Evolutionary conservation across 768 basidiomycete species (phyloP), one percentile per base, ranked within the genome.

Genomic region (Tulasnella sp.): DNA sequence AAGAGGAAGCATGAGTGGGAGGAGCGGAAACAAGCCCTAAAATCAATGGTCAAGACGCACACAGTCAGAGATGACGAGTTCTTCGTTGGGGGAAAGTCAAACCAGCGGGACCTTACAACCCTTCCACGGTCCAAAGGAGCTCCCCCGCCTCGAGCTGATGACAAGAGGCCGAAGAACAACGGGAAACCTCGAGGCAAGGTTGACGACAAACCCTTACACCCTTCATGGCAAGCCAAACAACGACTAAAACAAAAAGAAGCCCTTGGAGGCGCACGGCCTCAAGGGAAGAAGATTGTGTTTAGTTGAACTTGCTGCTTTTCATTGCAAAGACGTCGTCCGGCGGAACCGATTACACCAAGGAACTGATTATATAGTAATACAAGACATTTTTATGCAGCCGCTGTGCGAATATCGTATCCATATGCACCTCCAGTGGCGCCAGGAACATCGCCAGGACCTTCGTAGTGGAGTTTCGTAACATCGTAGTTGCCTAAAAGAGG

Each of bases 151-250:
- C 22, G 49, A 49, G 8, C 31, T 34, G 58, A 25, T 14, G 29
- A 25, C 14, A 64, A 34, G 4, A 22, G 31, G 29, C 25, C 31
- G 58, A 64, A 64, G 40, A 70, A 36, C n/a, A n/a, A n/a, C 37
- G 69, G 37, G 25, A 38, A 70, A n/a, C 1, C 37, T 5, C n/a
- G 19, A 39, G 29, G 11, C 22, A 49, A 49, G n/a, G 69, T 36
- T 42, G 69, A 42, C 25, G 69, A 70, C 25, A 86, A 81, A 81
- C 85, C 88, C 38, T 79, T 97, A 75, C 97, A 99, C 83, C 97
- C 97, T 1, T 97, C 94, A 17, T 99, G 97, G 97, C 93, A 93
- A 82, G 97, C 97, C 7, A 98, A 96, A 84, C 87, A 87, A 83
- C 90, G 89, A 82, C 82, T 91, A 77, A 94, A 92, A 83, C 83